Base-by-base conservation (phyloP, 2,329 filamentous ascomycete genomes). In the Claviceps humidiphila region DNA sequence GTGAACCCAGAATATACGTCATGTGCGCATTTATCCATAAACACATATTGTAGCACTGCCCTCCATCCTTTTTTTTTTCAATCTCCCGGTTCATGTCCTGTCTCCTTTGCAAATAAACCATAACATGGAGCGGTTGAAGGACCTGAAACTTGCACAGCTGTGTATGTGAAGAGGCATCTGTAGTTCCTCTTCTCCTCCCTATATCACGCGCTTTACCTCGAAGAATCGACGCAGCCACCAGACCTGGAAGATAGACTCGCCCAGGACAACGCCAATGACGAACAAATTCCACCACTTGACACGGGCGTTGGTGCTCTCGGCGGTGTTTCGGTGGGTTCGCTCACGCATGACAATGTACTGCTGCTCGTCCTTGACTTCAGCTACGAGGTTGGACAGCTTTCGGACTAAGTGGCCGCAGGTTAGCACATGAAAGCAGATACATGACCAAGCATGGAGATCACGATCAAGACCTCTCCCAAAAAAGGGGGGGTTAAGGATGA, bases 231-330 rank as follows among this genome's bases (percentile, higher is more conserved):
- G 93, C 68, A 98, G 72, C 90, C 93, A 98, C 91, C 93, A 98
- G 59, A 98, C 91, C 75, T 98, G 93, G 77, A 98, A 98, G 59
- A 96, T 75, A 55, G 89, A 93, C 75, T 97, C 89, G 63, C 86
- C 89, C 59, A 94, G 77, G 57, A 98, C 80, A 49, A 97, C 83
- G 53, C 82, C 79, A 58, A 98, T 82, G 71, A 98, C 90, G 71
- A 97, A 97, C 62, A 97, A 80, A 70, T 93, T 96, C 93, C 93
- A 98, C 93, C 93, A 98, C 77, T 98, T 98, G 68, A 98, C 93
- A 59, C 93, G 81, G 61, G 82, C 80, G 71, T 98, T 98, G 64
- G 93, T 98, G 78, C 90, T 96, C 76, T 98, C 93, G 58, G 93
- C 93, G 9, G 93, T 98, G 75, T 98, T 98, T 67, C 93, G 82